Percentiles rank a stretch among this genome's conserved stretches.
phyloP scores from a whole-genome alignment of 2,329 filamentous ascomycete species.

The Xylaria sp. region DNA sequence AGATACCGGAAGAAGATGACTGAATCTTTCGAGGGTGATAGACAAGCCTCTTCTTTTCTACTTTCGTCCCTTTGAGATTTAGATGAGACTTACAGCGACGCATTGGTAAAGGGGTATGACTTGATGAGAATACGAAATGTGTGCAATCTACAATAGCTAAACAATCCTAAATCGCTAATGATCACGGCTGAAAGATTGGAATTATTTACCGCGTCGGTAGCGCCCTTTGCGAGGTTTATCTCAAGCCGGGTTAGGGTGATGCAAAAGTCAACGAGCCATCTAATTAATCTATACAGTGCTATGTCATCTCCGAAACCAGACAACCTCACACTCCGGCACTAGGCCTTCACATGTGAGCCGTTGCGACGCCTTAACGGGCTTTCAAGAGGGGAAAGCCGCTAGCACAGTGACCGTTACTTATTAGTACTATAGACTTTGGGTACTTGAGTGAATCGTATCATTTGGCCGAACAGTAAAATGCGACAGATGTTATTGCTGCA shows the following conservation, averaged over 20 bases:
- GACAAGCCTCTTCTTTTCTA: background rate
- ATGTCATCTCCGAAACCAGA: background rate
- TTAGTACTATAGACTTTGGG: background rate
- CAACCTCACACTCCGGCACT: no score
- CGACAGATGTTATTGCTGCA: background rate
- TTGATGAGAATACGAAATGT: slow-evolving; percentile 3
- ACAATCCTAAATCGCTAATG: background rate
- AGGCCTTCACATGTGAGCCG: background rate
- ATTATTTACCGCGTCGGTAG: background rate
- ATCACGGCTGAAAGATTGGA: background rate
- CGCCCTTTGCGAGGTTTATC: background rate
- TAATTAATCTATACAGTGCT: background rate
- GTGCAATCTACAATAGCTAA: background rate
- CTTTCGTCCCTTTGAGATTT: background rate
- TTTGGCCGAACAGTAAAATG: background rate
- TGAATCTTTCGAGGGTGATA: slow-evolving; percentile 14
- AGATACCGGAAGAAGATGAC: slow-evolving; percentile 35
- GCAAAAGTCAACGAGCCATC: background rate
- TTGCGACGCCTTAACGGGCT: background rate
- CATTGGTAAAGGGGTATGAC: background rate
- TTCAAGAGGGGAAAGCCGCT: background rate
- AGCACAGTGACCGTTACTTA: no score
- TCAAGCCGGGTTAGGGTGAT: background rate
- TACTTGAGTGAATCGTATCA: background rate
- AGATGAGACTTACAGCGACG: slow-evolving; percentile 7